Evolutionary conservation across 75 land plant genomes (phyloP), one percentile per base, ranked within the genome.

Genomic region (Azolla pinnata): DNA sequence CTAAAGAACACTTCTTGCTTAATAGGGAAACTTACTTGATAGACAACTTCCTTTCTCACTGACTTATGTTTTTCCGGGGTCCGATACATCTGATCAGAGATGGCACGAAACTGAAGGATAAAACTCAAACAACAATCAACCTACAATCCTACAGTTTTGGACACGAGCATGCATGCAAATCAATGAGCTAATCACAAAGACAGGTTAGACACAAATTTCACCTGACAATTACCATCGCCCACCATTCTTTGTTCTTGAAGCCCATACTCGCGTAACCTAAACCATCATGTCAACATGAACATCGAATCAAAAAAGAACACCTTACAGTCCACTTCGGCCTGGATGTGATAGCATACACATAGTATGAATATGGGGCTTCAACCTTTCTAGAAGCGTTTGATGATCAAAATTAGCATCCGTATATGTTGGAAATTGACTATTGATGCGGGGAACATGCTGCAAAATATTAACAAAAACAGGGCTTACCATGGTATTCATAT

Each of bases 191-290:
- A n/a, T n/a, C n/a, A n/a, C n/a, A n/a, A n/a, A n/a, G n/a, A n/a
- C n/a, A n/a, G n/a, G n/a, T n/a, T n/a, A n/a, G n/a, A n/a, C n/a
- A n/a, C 16, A 51, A 50, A n/a, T 24, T 7, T 28, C 16, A 90
- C 96, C 91, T 90, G 97, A 60, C 97, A 90, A 61, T 90, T 90
- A n/a, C 97, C 97, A 76, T 90, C 97, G 2, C 97, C 97, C 68
- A 81, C 71, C 38, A 90, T 86, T 72, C 64, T 81, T 19, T 79
- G 81, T 75, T 90, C 97, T 52, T 45, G 74, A 59, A 90, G 63
- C 25, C 92, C 85, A 80, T 90, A 86, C 18, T 70, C 67, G 47
- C 61, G 59, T 33, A 90, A 51, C 79, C 96, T 90, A 57, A 4
- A 57, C n/a, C n/a, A n/a, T n/a, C n/a, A n/a, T n/a, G 4, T 1